Conservation (phyloP, 768 basidiomycete species). For the Mycena leptocephala region DNA sequence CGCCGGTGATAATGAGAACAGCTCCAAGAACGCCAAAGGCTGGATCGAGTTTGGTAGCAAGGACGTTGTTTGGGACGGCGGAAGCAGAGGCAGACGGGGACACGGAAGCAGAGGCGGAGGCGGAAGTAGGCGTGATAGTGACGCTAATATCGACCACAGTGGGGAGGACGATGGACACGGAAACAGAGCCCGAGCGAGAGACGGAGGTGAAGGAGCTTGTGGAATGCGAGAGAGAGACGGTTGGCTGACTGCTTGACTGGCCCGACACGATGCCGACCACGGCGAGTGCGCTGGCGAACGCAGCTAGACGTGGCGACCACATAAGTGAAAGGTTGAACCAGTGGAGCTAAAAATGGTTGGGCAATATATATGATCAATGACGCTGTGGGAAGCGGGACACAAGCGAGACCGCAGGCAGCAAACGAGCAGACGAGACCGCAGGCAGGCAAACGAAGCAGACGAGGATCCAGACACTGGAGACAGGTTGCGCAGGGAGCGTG, state of each 20-base stretch:
- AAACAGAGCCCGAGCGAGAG: conserved; percentile 63
- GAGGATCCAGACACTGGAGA: neutral
- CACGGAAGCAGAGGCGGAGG: conserved; percentile 55
- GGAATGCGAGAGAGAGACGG: conserved; percentile 69
- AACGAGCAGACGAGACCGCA: conserved; percentile 20
- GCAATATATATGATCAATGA: neutral
- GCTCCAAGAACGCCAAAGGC: conserved; percentile 93
- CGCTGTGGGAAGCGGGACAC: neutral
- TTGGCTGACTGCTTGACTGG: conserved; percentile 41
- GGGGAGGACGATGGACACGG: conserved; percentile 72
- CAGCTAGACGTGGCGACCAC: conserved; percentile 35
- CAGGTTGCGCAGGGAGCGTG: neutral
- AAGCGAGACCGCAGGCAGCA: conserved; percentile 37
- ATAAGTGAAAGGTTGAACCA: conserved; percentile 22
- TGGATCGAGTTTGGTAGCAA: conserved; percentile 84
- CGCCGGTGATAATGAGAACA: conserved; percentile 90
- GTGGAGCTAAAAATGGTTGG: conserved; percentile 21
- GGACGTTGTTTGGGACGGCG: conserved; percentile 58
- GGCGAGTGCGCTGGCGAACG: conserved; percentile 55
- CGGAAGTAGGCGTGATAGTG: conserved; percentile 60
- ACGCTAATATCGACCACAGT: conserved; percentile 73
- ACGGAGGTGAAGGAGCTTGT: conserved; percentile 68
- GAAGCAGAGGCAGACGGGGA: conserved; percentile 63
- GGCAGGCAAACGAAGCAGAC: neutral
- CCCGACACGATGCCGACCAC: conserved; percentile 39